Percentiles rank a stretch among this genome's conserved stretches.
These are phyloP conservation scores for Cryptosporidium felis DNA, from an alignment of 169 alveolate genomes.

Conservation along the genomic window DNA sequence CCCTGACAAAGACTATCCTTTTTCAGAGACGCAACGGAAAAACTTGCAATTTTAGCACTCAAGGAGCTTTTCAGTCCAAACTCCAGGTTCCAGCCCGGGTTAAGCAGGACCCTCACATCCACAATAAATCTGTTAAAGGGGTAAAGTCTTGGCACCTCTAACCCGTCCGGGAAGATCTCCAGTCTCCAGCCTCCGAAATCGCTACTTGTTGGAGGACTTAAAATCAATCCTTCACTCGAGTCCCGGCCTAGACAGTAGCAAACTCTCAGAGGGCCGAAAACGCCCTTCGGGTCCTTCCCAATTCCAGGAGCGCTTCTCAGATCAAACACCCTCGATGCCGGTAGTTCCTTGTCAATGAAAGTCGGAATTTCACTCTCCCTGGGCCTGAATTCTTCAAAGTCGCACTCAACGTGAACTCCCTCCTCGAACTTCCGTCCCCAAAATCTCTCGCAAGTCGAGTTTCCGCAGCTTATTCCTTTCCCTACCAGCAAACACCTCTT, in stretches of 20 bases:
- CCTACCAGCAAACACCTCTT: conserved; percentile 25
- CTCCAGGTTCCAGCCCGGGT: conserved; percentile 69
- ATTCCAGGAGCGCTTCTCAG: neutral
- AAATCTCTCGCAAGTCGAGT: neutral
- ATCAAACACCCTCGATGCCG: neutral
- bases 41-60: neutral
- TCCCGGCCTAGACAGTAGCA: neutral
- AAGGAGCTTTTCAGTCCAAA: neutral
- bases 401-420: neutral
- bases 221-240: neutral
- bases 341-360: conserved; percentile 29
- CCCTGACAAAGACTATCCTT: conserved; percentile 39
- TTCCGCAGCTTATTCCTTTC: neutral
- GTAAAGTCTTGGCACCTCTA: conserved; percentile 21
- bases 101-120: conserved; percentile 19
- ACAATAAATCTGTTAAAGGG: conserved; percentile 42
- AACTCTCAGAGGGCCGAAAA: neutral
- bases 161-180: neutral
- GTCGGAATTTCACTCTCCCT: conserved; percentile 23
- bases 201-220: conserved; percentile 23
- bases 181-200: conserved; percentile 31
- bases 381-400: neutral
- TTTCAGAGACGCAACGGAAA: conserved; percentile 40
- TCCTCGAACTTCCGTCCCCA: neutral
- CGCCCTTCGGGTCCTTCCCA: neutral